These are phyloP conservation scores for Phytopythium cucurbitacearum DNA, from an alignment of 352 stramenopile species.

Conservation along the genomic window DNA sequence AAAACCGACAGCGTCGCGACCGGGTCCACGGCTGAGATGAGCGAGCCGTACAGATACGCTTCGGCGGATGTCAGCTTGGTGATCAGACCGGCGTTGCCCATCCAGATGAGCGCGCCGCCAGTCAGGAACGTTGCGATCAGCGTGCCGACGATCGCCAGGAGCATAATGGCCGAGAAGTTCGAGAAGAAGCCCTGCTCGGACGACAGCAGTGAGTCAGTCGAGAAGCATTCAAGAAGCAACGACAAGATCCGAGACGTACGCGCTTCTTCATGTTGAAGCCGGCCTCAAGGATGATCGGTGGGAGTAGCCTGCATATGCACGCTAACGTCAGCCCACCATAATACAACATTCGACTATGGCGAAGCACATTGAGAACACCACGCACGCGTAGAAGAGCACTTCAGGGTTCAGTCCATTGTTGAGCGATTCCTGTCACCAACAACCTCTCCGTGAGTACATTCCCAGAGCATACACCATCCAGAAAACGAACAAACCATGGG, in stretches of 20 bases:
- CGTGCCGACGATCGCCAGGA: constrained; percentile 76
- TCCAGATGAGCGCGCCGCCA: constrained; percentile 65
- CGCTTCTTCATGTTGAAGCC: constrained; percentile 88
- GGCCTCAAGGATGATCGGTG: constrained; percentile 83
- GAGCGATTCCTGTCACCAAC: constrained; percentile 50
- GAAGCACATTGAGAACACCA: constrained; percentile 3
- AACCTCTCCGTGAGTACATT: neutral
- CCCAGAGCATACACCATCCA: neutral
- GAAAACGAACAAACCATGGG: constrained; percentile 40
- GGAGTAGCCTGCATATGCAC: constrained; percentile 32
- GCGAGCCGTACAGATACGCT: constrained; percentile 87
- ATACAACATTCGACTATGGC: constrained; percentile 8
- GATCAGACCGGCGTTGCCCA: constrained; percentile 64
- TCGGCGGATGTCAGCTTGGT: constrained; percentile 86
- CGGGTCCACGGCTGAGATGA: constrained; percentile 93
- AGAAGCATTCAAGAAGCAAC: constrained; percentile 2
- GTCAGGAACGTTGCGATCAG: constrained; percentile 79
- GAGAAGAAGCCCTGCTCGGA: constrained; percentile 71
- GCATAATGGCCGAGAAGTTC: constrained; percentile 85
- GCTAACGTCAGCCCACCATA: neutral
- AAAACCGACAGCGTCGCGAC: constrained; percentile 93
- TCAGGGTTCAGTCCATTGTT: constrained; percentile 81
- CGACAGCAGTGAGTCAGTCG: neutral
- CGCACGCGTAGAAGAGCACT: constrained; percentile 80
- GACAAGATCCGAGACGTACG: constrained; percentile 20